Conservation (phyloP, 305 asterid species). For the Solanum hybrid region DNA sequence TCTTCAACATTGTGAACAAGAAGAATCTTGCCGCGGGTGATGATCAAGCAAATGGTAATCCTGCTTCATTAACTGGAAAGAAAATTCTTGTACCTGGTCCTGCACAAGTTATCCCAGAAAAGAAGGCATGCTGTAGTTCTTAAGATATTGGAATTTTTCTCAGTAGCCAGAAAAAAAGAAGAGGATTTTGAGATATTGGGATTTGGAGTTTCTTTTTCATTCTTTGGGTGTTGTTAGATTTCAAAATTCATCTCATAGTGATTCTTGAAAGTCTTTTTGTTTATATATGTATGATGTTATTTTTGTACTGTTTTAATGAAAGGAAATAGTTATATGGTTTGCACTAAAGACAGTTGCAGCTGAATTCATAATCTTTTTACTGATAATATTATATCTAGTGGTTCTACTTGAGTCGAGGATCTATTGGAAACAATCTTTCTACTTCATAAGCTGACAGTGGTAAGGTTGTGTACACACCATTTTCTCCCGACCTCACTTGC, state of each 20-base stretch:
- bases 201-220: background rate
- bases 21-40: constrained; percentile 47
- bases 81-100: constrained; percentile 73
- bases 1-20: constrained; percentile 64
- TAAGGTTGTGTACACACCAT: background rate
- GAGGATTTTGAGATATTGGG: constrained; percentile 4
- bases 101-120: constrained; percentile 65
- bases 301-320: background rate
- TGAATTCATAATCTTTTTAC: background rate
- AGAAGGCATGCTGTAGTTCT: constrained; percentile 55
- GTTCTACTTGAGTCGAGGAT: background rate
- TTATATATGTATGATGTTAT: background rate
- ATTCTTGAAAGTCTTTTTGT: constrained; percentile 1
- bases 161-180: background rate
- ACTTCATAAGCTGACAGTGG: rapidly evolving
- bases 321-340: background rate
- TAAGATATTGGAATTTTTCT: background rate
- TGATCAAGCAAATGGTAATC: constrained; percentile 43
- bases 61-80: constrained; percentile 56
- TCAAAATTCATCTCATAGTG: background rate
- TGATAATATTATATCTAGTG: background rate
- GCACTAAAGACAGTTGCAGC: background rate
- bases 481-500: too few relatives aligned
- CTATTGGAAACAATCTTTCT: background rate
- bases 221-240: constrained; percentile 1